Evolutionary conservation across 331 rosid genomes (phyloP).

Genomic region (Telfairia occidentalis): DNA sequence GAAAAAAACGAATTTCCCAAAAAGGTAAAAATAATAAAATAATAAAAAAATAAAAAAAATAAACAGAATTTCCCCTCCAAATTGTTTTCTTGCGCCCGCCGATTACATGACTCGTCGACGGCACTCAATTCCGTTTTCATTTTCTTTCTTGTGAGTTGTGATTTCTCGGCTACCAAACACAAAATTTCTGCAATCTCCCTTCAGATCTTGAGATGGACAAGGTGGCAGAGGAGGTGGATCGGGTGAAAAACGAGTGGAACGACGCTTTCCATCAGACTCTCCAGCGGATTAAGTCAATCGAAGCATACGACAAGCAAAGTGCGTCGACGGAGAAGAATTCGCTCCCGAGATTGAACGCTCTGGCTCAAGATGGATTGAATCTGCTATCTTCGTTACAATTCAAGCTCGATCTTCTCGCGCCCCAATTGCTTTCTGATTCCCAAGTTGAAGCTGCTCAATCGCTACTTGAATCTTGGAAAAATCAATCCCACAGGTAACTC

Average conservation of each 20-base stretch:
- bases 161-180: not conserved
- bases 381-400: constrained; percentile 56
- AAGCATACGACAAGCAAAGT: constrained; percentile 36
- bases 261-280: constrained; percentile 34
- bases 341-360: constrained; percentile 64
- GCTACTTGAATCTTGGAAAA: constrained; percentile 61
- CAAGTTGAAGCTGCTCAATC: constrained; percentile 47
- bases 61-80: no score
- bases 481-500: constrained; percentile 40
- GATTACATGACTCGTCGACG: not conserved
- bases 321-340: constrained; percentile 32
- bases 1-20: no score
- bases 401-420: constrained; percentile 82
- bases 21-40: no score
- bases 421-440: constrained; percentile 55
- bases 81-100: no score
- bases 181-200: not conserved
- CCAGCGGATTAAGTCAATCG: constrained; percentile 43
- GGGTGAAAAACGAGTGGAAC: constrained; percentile 63
- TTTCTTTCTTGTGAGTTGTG: not conserved
- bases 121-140: not conserved
- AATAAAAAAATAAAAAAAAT: no score
- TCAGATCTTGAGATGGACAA: constrained; percentile 33
- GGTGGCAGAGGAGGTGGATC: constrained; percentile 65
- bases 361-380: constrained; percentile 69